Evolutionary conservation across 306 rosid species (phyloP).

Genomic region (Rubus parviflorus): DNA sequence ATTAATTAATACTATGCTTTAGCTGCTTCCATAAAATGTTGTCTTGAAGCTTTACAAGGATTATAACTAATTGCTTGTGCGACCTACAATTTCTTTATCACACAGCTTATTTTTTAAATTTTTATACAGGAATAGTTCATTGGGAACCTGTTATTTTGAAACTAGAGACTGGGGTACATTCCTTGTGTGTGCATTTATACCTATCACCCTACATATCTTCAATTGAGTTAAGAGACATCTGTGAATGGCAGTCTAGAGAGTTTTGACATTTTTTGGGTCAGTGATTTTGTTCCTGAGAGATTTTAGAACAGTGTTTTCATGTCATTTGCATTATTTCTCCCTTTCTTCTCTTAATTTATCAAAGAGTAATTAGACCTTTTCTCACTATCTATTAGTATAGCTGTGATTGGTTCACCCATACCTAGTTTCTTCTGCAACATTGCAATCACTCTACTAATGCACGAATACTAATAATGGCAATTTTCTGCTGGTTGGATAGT

Average conservation of each 20-base stretch:
- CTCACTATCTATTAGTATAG: not conserved
- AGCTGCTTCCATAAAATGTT: not conserved
- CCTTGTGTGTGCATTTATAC: not conserved
- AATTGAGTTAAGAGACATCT: not conserved
- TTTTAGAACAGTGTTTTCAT: not conserved
- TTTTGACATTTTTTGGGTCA: not conserved
- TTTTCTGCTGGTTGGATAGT: constrained; percentile 48
- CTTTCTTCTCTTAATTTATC: not conserved
- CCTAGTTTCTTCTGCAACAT: not conserved
- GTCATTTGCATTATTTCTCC: not conserved
- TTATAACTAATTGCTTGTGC: not conserved
- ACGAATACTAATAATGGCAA: not conserved
- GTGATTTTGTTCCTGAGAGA: not conserved
- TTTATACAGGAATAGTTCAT: not conserved
- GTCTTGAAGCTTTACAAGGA: not conserved
- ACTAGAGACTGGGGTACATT: not conserved
- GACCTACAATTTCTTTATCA: not conserved
- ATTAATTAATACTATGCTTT: not conserved
- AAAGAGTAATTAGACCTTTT: not conserved
- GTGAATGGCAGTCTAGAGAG: not conserved
- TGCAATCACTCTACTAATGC: constrained; percentile 1
- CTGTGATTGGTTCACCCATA: not conserved
- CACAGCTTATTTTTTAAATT: not conserved
- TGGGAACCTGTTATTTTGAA: not conserved
- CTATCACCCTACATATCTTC: not conserved